Evolutionary conservation across 441 rosid species (phyloP), one percentile per base, ranked within the genome.

Genomic region (Erysimum pusillum): DNA sequence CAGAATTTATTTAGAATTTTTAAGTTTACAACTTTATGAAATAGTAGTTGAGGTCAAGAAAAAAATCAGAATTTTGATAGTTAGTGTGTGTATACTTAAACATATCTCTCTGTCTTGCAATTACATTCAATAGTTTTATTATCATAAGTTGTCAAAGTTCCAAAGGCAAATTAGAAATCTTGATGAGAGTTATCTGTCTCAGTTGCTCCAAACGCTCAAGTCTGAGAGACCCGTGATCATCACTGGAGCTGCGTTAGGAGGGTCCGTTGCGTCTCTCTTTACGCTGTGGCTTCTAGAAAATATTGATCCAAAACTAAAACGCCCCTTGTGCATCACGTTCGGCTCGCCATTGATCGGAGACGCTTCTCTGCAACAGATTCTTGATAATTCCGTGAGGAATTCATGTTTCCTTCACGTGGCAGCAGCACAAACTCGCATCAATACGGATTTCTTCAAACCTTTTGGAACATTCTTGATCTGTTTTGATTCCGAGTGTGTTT

Each of bases 251-350:
- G 63, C 82, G 7, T 65, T 89, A 44, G 97, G 90, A 67, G 97
- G 93, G 70, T 87, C 88, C 5, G 66, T 91, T 14, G 98, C 97
- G 45, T 84, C 88, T 67, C 90, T 93, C 64, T 88, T 88, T 59
- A 88, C 93, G 2, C 57, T 91, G 60, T 79, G 86, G 89, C 79
- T 91, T 76, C 86, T 93, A 3, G 85, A 81, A 51, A 60, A 61
- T 22, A 76, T 88, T 42, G 32, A 80, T 6, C 62, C 76, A 1
- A 65, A 25, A 6, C 46, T 5, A 9, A 85, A 63, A 32, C 85
- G 45, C 8, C 90, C 88, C 5, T 80, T 91, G 49, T 91, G 96
- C 84, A 80, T 92, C 79, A 89, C 94, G 4, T 93, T 88, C 52
- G 95, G 95, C 11, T 81, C 89, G 0, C 92, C 94, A 2, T 79